These are phyloP conservation scores for Stephanodiscus triporus DNA, from an alignment of 108 stramenopile species.

Conservation along the genomic window DNA sequence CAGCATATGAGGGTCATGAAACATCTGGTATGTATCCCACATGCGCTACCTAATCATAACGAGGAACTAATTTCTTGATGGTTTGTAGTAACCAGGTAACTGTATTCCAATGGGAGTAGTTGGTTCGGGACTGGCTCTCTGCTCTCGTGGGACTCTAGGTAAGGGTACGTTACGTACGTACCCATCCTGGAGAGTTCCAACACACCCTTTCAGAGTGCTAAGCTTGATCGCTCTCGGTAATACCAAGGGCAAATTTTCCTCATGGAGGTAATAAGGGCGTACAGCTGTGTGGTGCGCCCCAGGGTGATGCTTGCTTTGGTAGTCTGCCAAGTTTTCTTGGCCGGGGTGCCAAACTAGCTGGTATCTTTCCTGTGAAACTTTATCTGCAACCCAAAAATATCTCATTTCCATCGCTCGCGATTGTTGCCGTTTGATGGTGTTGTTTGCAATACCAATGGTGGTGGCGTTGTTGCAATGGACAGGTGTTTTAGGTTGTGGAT, in stretches of 20 bases:
- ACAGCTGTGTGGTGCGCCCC: background rate
- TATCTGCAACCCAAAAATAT: background rate
- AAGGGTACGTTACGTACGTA: too few species aligned
- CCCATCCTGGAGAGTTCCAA: too few species aligned
- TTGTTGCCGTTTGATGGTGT: background rate
- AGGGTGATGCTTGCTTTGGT: background rate
- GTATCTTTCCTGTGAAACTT: background rate
- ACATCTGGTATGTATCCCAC: too few species aligned
- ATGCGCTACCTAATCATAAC: too few species aligned
- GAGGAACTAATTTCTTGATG: too few species aligned
- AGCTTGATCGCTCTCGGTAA: background rate
- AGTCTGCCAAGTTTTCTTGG: background rate
- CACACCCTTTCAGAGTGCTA: background rate
- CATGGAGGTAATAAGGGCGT: background rate
- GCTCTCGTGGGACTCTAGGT: too few species aligned
- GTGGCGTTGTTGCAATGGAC: background rate
- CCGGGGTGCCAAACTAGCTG: background rate
- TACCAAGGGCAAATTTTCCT: background rate
- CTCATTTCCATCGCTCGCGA: constrained; percentile 3
- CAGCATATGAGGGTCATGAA: too few species aligned
- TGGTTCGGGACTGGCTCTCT: too few species aligned
- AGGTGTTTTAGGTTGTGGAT: background rate
- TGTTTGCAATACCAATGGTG: background rate
- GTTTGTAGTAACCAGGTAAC: too few species aligned
- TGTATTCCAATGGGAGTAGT: too few species aligned